Conservation (phyloP, 306 rosid species). For the Inga oerstediana region DNA sequence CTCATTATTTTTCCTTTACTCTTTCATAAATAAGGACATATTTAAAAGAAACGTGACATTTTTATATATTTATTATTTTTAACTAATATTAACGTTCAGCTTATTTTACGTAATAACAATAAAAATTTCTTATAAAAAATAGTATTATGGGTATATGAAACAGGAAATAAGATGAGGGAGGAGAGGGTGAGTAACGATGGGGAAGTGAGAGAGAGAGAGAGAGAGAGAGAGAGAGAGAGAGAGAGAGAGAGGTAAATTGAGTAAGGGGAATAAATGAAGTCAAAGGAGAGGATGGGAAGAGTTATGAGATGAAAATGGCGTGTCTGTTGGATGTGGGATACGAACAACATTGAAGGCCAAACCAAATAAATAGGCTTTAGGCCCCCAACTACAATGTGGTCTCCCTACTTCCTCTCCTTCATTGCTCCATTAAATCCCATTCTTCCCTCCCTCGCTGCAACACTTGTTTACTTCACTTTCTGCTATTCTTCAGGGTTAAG, state of each 20-base stretch:
- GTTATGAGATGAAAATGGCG: conserved; percentile 30
- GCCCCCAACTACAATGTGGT: conserved; percentile 28
- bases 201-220: background rate
- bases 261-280: conserved; percentile 40
- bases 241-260: background rate
- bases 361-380: conserved; percentile 23
- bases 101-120: too few species aligned
- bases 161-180: background rate
- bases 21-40: too few species aligned
- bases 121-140: too few species aligned
- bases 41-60: too few species aligned
- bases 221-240: background rate
- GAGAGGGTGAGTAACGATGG: background rate
- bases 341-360: conserved; percentile 25
- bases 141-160: background rate
- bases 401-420: conserved; percentile 13
- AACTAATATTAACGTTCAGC: too few species aligned
- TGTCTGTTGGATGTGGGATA: conserved; percentile 28
- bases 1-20: too few species aligned
- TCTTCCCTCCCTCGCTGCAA: background rate
- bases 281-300: conserved; percentile 36
- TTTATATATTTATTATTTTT: too few species aligned
- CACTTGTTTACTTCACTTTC: background rate
- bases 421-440: background rate
- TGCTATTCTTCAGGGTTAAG: too few species aligned